Evolutionary conservation across 2,329 filamentous ascomycete genomes (phyloP), one percentile per base, ranked within the genome.

Genomic region (Leptographium lundbergii): DNA sequence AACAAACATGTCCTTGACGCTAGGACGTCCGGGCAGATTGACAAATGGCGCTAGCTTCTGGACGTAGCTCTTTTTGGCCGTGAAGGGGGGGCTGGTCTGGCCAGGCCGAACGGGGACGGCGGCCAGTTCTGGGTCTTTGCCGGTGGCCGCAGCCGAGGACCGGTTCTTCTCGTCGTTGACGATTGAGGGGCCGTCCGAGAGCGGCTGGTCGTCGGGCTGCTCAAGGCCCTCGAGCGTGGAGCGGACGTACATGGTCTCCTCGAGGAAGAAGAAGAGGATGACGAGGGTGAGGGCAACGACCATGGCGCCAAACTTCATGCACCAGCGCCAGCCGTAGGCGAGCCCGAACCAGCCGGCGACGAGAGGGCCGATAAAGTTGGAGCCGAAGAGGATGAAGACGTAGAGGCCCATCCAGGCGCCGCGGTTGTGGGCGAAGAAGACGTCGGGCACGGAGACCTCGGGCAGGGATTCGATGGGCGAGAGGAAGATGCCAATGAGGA

Each of bases 221-320:
- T 63, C 64, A 32, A 67, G 62, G 24, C 67, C 71, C 53, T 71
- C 69, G 56, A 69, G 57, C 7, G 70, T 71, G 6, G 66, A 59
- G 14, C 76, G 74, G 56, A 71, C 67, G 65, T 77, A 82, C 65
- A 80, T 83, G 6, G 81, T 82, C 67, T 84, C 81, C 67, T 84
- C 81, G 72, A 82, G 76, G 66, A 78, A 76, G 64, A 84, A 78
- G 69, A 81, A 82, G 1, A 79, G 68, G 62, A 81, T 73, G 22
- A 83, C 64, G 45, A 79, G 76, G 11, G 69, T 72, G 1, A 76
- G 67, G 0, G 69, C 78, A 3, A 70, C 67, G 62, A 84, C 74
- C 32, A 85, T 82, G 5, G 80, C 77, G 39, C 75, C 76, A 72
- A 78, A 81, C 63, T 77, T 75, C 68, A 78, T 70, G 19, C 74